Conservation (phyloP, 2,329 filamentous ascomycete genomes). For the Myrmaecium sp. region DNA sequence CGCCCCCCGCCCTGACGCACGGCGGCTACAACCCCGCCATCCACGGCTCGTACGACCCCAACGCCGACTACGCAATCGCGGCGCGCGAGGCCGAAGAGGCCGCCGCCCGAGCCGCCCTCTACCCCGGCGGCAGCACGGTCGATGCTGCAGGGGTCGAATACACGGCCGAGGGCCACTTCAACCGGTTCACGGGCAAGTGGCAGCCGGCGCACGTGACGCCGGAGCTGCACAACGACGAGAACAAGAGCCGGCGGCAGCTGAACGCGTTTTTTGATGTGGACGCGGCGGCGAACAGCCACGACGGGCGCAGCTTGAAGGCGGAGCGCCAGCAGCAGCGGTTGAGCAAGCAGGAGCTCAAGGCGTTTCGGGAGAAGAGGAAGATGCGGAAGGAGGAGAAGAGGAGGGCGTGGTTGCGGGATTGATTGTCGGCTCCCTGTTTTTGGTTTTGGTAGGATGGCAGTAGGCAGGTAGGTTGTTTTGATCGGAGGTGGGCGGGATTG, state of each 20-base stretch:
- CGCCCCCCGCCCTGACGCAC: slow-evolving; percentile 25
- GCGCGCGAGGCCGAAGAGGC: slow-evolving; percentile 24
- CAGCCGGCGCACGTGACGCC: slow-evolving; percentile 51
- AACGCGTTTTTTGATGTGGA: slow-evolving; percentile 93
- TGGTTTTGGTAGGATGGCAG: too few relatives aligned
- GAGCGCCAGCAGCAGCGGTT: slow-evolving; percentile 76
- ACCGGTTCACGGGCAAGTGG: slow-evolving; percentile 75
- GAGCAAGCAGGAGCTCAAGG: slow-evolving; percentile 71
- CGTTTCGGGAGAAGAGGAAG: slow-evolving; percentile 76
- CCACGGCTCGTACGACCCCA: slow-evolving; percentile 91
- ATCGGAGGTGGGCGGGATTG: too few relatives aligned
- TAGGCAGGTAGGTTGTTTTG: too few relatives aligned
- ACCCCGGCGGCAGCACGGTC: slow-evolving; percentile 1
- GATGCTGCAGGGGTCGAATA: slow-evolving; percentile 34
- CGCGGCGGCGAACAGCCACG: slow-evolving; percentile 76
- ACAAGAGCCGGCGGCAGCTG: slow-evolving; percentile 77
- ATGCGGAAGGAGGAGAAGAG: slow-evolving; percentile 91
- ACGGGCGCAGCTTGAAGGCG: slow-evolving; percentile 79
- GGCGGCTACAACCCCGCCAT: slow-evolving; percentile 91
- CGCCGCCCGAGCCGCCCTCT: slow-evolving; percentile 9
- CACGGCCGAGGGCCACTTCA: slow-evolving; percentile 60
- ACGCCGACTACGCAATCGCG: slow-evolving; percentile 66
- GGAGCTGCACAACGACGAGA: slow-evolving; percentile 69
- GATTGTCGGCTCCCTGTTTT: too few relatives aligned
- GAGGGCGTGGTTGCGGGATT: slow-evolving; percentile 79